A percentile compares a stretch with the other conserved stretches of the same genome.
Evolutionary conservation across 2,329 filamentous ascomycete species (phyloP).

Genomic region (Neopestalotiopsis sp.): DNA sequence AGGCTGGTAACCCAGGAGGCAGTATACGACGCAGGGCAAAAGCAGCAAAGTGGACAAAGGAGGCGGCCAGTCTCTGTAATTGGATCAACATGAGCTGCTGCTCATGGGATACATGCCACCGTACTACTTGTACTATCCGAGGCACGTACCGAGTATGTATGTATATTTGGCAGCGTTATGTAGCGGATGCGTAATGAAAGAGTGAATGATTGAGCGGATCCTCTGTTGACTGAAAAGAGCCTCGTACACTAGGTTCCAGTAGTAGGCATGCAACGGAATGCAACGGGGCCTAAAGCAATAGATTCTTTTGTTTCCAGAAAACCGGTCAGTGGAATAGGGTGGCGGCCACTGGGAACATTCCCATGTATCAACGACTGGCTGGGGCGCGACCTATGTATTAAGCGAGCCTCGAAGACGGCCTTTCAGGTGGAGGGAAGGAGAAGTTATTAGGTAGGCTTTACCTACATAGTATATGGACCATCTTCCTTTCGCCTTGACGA

Average conservation of each 20-base stretch:
- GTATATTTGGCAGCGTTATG: background rate
- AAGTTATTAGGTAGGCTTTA: background rate
- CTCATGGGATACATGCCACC: background rate
- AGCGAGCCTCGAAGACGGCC: background rate
- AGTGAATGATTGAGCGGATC: background rate
- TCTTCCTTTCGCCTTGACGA: background rate
- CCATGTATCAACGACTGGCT: constrained; percentile 3
- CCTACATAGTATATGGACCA: background rate
- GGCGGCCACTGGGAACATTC: background rate
- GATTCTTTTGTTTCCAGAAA: constrained; percentile 10
- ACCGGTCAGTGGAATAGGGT: constrained; percentile 14
- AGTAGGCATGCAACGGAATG: background rate
- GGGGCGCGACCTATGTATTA: background rate
- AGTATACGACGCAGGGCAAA: no score
- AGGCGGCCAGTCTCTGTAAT: no score
- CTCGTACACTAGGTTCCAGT: background rate
- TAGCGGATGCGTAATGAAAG: background rate
- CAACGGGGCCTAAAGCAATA: background rate
- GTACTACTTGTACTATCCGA: background rate
- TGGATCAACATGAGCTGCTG: no score
- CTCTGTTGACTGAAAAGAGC: background rate
- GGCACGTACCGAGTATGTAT: background rate
- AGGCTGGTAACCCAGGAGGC: background rate
- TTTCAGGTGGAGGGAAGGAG: background rate
- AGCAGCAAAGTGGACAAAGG: no score